Evolutionary conservation across 2,329 filamentous ascomycete species (phyloP).

Genomic region (Aspergillus ibericus): DNA sequence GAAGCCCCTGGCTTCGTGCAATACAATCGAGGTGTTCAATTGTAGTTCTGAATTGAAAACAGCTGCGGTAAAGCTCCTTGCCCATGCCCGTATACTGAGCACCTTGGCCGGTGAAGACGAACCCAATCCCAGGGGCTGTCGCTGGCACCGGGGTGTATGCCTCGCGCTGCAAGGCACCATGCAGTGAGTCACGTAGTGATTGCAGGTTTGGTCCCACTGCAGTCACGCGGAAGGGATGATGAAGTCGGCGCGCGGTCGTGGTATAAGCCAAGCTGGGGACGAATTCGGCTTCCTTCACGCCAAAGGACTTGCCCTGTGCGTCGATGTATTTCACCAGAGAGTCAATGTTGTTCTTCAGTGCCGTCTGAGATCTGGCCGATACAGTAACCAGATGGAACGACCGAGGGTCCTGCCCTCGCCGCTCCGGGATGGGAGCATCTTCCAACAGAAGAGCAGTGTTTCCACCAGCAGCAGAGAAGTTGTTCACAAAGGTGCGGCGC

Average conservation of each 20-base stretch:
- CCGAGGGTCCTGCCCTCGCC: conserved; percentile 50
- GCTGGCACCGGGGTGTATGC: conserved; percentile 16
- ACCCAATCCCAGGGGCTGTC: conserved; percentile 21
- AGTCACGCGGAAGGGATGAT: conserved; percentile 38
- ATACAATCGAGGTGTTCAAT: conserved; percentile 35
- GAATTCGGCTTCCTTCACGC: conserved; percentile 47
- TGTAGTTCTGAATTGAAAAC: conserved; percentile 29
- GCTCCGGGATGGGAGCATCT: conserved; percentile 52
- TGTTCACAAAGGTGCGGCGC: conserved; percentile 58
- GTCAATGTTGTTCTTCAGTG: conserved; percentile 57
- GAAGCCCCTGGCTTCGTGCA: conserved; percentile 34
- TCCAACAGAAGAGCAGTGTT: conserved; percentile 69
- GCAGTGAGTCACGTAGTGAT: conserved; percentile 11
- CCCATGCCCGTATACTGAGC: conserved; percentile 39
- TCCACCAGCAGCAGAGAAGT: conserved; percentile 69
- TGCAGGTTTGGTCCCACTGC: conserved; percentile 24
- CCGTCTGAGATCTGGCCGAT: conserved; percentile 48
- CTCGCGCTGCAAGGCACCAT: conserved; percentile 10
- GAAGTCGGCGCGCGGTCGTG: conserved; percentile 59
- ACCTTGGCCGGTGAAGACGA: conserved; percentile 42
- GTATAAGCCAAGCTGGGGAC: conserved; percentile 61
- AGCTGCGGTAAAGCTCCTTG: conserved; percentile 34
- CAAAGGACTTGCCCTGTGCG: conserved; percentile 13
- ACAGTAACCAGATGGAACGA: conserved; percentile 59
- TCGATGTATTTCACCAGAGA: conserved; percentile 54